Conservation (phyloP, 2,329 filamentous ascomycete genomes). For the Fusarium sp. region DNA sequence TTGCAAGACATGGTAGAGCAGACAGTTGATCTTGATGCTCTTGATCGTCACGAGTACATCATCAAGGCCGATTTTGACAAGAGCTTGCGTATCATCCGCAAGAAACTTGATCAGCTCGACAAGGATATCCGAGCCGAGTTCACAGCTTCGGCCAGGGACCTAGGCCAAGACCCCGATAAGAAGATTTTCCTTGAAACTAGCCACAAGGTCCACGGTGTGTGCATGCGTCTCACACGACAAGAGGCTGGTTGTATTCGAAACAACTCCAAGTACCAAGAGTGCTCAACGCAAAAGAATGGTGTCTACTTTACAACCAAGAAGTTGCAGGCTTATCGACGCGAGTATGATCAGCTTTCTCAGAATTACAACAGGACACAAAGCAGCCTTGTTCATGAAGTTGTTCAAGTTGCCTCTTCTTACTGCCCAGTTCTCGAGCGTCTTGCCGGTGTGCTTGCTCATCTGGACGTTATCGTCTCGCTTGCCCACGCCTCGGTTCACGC, state of each 20-base stretch:
- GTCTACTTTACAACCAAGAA: constrained; percentile 95
- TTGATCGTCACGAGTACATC: constrained; percentile 97
- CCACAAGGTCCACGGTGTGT: constrained; percentile 95
- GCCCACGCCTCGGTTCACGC: constrained; percentile 95
- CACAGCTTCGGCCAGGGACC: constrained; percentile 77
- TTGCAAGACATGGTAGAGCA: constrained; percentile 99
- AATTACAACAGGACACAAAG: constrained; percentile 96
- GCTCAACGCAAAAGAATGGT: constrained; percentile 98
- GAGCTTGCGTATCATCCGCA: constrained; percentile 84
- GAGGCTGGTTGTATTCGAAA: constrained; percentile 95
- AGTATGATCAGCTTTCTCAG: constrained; percentile 92
- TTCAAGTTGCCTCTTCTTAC: constrained; percentile 93
- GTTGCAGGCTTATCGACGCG: constrained; percentile 82
- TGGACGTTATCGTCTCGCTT: constrained; percentile 95
- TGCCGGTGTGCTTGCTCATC: constrained; percentile 87
- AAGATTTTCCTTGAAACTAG: constrained; percentile 94
- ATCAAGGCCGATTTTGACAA: constrained; percentile 99
- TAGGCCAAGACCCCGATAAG: constrained; percentile 94
- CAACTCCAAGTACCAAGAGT: constrained; percentile 90
- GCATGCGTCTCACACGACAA: constrained; percentile 89
- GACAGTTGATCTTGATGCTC: constrained; percentile 92
- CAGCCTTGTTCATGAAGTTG: constrained; percentile 91
- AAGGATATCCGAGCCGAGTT: constrained; percentile 88
- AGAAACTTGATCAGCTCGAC: constrained; percentile 87
- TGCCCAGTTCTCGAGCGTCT: constrained; percentile 91